Conservation (phyloP, 176 grass and related monocot genomes). For the Themeda triandra region DNA sequence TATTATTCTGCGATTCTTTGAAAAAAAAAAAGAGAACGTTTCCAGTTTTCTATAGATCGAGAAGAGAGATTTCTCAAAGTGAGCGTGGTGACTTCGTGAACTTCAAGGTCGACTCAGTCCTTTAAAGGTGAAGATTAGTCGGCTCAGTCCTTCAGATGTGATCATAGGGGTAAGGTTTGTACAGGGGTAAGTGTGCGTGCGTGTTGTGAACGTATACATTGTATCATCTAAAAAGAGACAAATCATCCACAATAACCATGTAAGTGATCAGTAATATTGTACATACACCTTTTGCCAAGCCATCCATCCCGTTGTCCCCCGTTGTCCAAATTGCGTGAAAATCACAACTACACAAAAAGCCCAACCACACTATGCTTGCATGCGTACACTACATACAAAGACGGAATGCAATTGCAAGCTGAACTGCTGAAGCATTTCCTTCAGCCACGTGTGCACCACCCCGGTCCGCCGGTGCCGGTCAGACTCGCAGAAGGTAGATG, state of each 20-base stretch:
- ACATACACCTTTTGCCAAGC: conserved; percentile 30
- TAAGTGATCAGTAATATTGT: conserved; percentile 36
- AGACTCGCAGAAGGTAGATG: conserved; percentile 88
- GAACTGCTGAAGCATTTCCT: conserved; percentile 7
- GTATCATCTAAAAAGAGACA: no score
- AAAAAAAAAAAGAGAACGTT: background rate
- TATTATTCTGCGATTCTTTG: background rate
- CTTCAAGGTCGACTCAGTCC: no score
- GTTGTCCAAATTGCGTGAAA: conserved; percentile 35
- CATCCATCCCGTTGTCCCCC: background rate
- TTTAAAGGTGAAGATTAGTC: no score
- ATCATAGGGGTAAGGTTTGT: no score
- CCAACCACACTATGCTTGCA: background rate
- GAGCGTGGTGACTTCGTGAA: no score
- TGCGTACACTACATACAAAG: conserved; percentile 8
- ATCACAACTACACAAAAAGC: conserved; percentile 14
- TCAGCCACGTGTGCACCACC: background rate
- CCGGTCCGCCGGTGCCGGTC: background rate
- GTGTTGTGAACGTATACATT: no score
- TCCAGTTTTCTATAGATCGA: no score
- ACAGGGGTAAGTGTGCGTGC: no score
- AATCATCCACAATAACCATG: no score
- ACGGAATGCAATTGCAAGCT: conserved; percentile 2
- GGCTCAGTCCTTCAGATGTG: no score
- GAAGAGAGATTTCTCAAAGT: no score